Conservation (phyloP, 176 grass and related monocot species). For the Aegilops longissima region DNA sequence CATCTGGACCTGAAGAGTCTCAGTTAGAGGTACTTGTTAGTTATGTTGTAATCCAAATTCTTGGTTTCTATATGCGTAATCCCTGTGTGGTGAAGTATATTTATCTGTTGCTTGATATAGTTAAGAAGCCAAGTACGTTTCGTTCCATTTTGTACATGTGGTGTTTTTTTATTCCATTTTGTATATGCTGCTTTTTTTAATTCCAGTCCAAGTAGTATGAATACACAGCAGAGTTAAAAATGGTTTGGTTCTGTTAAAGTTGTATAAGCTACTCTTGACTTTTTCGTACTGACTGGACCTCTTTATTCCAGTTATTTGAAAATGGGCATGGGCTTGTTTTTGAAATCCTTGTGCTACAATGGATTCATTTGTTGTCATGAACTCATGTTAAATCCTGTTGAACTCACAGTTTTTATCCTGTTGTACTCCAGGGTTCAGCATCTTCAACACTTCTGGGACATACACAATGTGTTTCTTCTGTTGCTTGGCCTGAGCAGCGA, state of each 20-base stretch:
- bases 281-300: not conserved
- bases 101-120: not conserved
- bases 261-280: not conserved
- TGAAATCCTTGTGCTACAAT: slow-evolving; percentile 10
- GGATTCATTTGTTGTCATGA: not conserved
- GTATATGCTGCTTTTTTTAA: not conserved
- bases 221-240: not conserved
- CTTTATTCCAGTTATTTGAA: not conserved
- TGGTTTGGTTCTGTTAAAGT: slow-evolving; percentile 5
- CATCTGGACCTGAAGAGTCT: slow-evolving; percentile 63
- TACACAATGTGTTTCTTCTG: slow-evolving; percentile 80
- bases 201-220: not conserved
- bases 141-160: too few species aligned
- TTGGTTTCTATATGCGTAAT: not conserved
- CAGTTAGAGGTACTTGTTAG: slow-evolving; percentile 69
- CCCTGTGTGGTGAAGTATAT: not conserved
- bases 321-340: not conserved
- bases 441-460: slow-evolving; percentile 78
- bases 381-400: not conserved
- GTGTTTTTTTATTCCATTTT: not conserved
- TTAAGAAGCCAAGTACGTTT: not conserved
- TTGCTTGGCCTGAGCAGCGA: slow-evolving; percentile 70
- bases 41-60: slow-evolving; percentile 17
- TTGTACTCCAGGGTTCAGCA: slow-evolving; percentile 55
- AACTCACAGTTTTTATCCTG: slow-evolving; percentile 2